Evolutionary conservation across 148 eudicot genomes (phyloP), one percentile per base, ranked within the genome.

Genomic region (Nepenthes gracilis): DNA sequence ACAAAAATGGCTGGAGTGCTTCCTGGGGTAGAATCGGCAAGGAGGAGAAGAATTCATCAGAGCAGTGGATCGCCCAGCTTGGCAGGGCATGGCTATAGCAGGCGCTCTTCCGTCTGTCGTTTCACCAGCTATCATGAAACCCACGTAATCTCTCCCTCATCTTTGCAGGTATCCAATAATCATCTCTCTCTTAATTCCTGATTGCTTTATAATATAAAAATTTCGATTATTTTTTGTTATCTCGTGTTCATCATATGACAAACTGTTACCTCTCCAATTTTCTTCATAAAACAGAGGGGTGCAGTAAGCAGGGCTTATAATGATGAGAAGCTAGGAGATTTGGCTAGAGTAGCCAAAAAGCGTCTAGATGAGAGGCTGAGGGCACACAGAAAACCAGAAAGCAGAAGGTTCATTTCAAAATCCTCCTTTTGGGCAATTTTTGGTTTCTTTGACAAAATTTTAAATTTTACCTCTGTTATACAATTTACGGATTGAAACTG

Each of bases 311-410:
- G 23, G 23, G 23, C 23, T 23, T 23, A 14, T 52, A 59, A 35
- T 12, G 86, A 69, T 64, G 85, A 71, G 66, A 76, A 81, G 80
- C 79, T 87, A 0, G 87, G 82, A 32, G 80, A 61, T 11, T 66
- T 69, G 48, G 95, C 90, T 13, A 77, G 90, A 71, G 75, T 78
- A 82, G 95, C 95, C 68, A 87, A 78, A 70, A 80, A 74, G 63
- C 76, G 95, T 64, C 69, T 87, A 13, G 84, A 84, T 67, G 81
- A 71, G 75, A 82, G 82, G 73, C 77, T 87, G 13, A 77, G 78
- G 65, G 63, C 83, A 5, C 76, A 51, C 6, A 43, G 64, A 51
- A 79, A 74, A 79, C 66, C 79, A 2, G 61, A 64, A 7, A 61
- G 54, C 10, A 63, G 58, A 54, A 74, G 83, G 89, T 80, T 11